Evolutionary conservation across 805 yeast genomes (phyloP).

Genomic region (Saccharomycopsis selenospora): DNA sequence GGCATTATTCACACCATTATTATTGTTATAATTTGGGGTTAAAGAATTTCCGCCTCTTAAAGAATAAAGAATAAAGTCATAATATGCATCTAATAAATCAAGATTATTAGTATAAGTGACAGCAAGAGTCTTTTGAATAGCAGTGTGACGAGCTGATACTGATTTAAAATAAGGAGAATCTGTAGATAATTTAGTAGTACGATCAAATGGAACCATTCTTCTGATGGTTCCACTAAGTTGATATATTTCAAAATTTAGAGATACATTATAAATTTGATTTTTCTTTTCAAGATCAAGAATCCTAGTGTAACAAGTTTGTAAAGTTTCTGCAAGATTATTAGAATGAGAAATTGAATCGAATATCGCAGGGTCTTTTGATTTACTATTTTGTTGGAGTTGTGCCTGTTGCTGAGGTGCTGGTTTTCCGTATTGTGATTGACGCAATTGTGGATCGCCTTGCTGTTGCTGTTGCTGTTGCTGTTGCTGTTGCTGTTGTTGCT

Average conservation of each 20-base stretch:
- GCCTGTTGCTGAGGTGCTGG: slow-evolving; percentile 4
- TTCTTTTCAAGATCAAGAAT: slow-evolving; percentile 20
- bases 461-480: slow-evolving; percentile 17
- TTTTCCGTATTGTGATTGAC: no score
- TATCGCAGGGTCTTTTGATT: no score
- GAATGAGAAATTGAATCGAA: not conserved
- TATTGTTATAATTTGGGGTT: slow-evolving; percentile 1
- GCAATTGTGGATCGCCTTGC: slow-evolving; percentile 10
- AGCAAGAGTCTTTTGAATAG: slow-evolving; percentile 18
- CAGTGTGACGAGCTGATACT: slow-evolving; percentile 3
- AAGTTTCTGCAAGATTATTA: slow-evolving; percentile 17
- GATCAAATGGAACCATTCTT: not conserved
- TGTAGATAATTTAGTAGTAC: not conserved
- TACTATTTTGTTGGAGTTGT: slow-evolving; percentile 10
- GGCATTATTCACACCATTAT: slow-evolving; percentile 12
- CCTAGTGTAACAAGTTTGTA: slow-evolving; percentile 18
- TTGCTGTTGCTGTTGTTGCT: slow-evolving; percentile 16
- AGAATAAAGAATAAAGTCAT: slow-evolving; percentile 19
- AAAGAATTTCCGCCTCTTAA: slow-evolving; percentile 17
- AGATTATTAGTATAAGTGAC: slow-evolving; percentile 18
- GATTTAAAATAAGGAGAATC: not conserved
- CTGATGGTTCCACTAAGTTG: slow-evolving; percentile 8
- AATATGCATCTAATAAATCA: slow-evolving; percentile 20
- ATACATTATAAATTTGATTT: slow-evolving; percentile 19
- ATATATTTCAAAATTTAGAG: slow-evolving; percentile 15